Evolutionary conservation across 78 protist species (phyloP).

Genomic region (Tieghemostelium lacteum): DNA sequence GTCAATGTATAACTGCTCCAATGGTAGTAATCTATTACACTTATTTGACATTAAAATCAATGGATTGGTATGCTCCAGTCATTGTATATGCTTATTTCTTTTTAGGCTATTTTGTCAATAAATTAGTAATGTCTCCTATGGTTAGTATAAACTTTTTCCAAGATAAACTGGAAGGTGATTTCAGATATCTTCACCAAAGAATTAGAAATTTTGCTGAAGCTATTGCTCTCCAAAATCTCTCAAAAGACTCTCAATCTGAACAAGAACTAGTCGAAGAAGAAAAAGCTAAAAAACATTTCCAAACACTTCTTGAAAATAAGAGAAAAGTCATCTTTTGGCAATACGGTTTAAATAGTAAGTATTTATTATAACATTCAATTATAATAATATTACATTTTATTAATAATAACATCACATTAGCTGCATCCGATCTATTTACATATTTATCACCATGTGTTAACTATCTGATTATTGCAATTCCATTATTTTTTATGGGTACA

Average conservation of each 20-base stretch:
- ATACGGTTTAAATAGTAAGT: slow-evolving; percentile 58
- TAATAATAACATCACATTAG: not conserved
- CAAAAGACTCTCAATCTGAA: not conserved
- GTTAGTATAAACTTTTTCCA: slow-evolving; percentile 46
- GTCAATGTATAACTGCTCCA: slow-evolving; percentile 65
- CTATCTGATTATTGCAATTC: slow-evolving; percentile 65
- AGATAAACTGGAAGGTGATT: slow-evolving; percentile 85
- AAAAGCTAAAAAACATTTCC: slow-evolving; percentile 50
- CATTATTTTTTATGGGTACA: slow-evolving; percentile 32
- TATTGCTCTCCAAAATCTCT: slow-evolving; percentile 62
- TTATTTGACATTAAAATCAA: slow-evolving; percentile 14
- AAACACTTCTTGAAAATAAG: slow-evolving; percentile 22
- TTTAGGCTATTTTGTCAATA: slow-evolving; percentile 54
- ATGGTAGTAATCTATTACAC: slow-evolving; percentile 65
- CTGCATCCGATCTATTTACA: slow-evolving; percentile 63
- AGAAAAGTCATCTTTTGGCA: slow-evolving; percentile 39
- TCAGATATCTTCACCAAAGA: slow-evolving; percentile 78
- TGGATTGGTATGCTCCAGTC: slow-evolving; percentile 84
- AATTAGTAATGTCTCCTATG: slow-evolving; percentile 68
- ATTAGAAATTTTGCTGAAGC: slow-evolving; percentile 73
- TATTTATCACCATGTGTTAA: slow-evolving; percentile 38
- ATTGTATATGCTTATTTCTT: slow-evolving; percentile 65
- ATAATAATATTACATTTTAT: not conserved
- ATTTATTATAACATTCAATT: not conserved
- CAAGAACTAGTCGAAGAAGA: slow-evolving; percentile 43